These are phyloP conservation scores for Chlorella sp. DNA, from an alignment of 139 green algal genomes.

Conservation along the genomic window DNA sequence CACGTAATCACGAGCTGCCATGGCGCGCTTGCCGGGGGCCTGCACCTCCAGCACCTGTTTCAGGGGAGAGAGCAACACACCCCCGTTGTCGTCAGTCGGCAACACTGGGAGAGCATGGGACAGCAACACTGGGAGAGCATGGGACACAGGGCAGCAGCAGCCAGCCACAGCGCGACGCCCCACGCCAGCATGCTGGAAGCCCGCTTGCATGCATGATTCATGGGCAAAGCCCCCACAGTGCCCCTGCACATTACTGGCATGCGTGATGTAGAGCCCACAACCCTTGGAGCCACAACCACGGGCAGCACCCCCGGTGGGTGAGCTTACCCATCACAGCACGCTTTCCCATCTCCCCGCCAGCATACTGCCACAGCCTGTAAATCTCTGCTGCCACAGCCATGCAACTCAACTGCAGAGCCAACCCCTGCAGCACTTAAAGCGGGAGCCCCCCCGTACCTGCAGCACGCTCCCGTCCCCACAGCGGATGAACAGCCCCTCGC, in stretches of 20 bases:
- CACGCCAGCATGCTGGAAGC: too few relatives aligned
- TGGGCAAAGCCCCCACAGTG: too few relatives aligned
- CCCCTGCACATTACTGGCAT: not conserved
- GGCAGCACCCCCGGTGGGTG: too few relatives aligned
- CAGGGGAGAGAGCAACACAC: not conserved
- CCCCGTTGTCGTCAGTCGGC: not conserved
- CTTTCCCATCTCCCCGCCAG: too few relatives aligned
- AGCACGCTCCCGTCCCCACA: constrained; percentile 62
- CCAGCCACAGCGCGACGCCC: not conserved
- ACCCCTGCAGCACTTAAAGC: not conserved
- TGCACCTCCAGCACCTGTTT: constrained; percentile 73
- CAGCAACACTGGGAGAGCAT: not conserved
- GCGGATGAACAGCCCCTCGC: constrained; percentile 45
- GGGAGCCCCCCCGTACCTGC: constrained; percentile 6
- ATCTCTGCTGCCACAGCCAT: not conserved
- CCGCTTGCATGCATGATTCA: too few relatives aligned
- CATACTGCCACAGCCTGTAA: not conserved
- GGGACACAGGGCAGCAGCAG: too few relatives aligned
- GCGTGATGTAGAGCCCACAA: not conserved
- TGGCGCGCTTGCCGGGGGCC: constrained; percentile 79
- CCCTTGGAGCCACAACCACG: not conserved
- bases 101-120: not conserved
- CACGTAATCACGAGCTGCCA: constrained; percentile 66
- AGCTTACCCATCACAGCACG: too few relatives aligned
- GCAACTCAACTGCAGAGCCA: not conserved